phyloP scores from a whole-genome alignment of 345 rosid genomes.

The Acer saccharum region DNA sequence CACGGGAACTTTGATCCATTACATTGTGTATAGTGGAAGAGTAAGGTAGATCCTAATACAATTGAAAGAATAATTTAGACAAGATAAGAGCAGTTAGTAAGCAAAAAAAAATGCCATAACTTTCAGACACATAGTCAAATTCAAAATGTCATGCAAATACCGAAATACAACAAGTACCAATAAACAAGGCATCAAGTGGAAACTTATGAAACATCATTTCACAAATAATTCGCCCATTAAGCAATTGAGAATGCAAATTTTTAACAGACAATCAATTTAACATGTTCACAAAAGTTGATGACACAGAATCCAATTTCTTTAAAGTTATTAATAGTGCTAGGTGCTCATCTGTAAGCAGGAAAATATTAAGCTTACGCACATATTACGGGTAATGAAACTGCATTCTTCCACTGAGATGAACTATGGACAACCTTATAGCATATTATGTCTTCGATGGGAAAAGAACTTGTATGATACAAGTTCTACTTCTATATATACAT shows the following conservation, averaged over 20 bases:
- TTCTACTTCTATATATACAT: not conserved
- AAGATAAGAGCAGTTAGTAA: not conserved
- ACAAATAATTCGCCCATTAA: not conserved
- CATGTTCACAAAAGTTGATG: too few species aligned
- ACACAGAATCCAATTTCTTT: too few species aligned
- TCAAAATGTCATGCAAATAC: not conserved
- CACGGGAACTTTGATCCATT: conserved; percentile 42
- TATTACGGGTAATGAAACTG: too few species aligned
- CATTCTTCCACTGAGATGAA: too few species aligned
- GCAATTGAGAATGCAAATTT: not conserved
- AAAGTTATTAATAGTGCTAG: too few species aligned
- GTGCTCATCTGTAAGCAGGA: too few species aligned
- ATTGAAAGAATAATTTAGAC: not conserved
- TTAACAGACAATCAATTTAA: not conserved
- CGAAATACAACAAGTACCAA: not conserved
- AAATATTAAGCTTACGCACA: too few species aligned
- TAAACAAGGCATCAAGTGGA: not conserved
- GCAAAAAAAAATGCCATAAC: conserved; percentile 16
- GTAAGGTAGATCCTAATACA: conserved; percentile 43
- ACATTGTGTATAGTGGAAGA: conserved; percentile 29
- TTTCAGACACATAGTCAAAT: not conserved
- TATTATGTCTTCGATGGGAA: too few species aligned
- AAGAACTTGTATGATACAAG: not conserved
- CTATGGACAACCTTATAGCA: not conserved
- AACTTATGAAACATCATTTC: not conserved